Conservation (phyloP, 2,329 filamentous ascomycete genomes). For the Diaporthe sp. region DNA sequence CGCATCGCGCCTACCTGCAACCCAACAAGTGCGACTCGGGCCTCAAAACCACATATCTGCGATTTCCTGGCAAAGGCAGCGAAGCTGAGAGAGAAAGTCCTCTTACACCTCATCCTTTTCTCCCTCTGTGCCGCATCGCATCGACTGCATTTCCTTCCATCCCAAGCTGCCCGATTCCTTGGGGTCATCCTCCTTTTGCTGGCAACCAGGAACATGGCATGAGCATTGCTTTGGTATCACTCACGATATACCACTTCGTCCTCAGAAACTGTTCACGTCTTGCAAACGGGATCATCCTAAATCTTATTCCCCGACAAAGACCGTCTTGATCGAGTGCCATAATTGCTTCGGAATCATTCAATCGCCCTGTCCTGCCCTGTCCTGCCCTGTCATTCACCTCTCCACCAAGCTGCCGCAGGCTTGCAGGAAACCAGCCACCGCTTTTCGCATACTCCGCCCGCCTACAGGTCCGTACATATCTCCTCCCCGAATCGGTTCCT, state of each 20-base stretch:
- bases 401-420: constrained; percentile 27
- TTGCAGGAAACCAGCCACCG: constrained; percentile 38
- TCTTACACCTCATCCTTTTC: constrained; percentile 27
- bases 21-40: constrained; percentile 28
- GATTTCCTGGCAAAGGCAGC: constrained; percentile 10
- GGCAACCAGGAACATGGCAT: constrained; percentile 21
- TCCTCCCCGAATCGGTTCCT: constrained; percentile 32
- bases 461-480: constrained; percentile 31
- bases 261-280: background rate
- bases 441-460: constrained; percentile 34
- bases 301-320: constrained; percentile 32
- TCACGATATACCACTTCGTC: constrained; percentile 33
- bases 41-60: constrained; percentile 28
- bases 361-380: constrained; percentile 6
- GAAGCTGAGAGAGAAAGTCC: background rate
- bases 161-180: background rate
- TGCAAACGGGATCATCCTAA: constrained; percentile 28
- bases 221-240: constrained; percentile 30
- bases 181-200: constrained; percentile 10
- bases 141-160: background rate
- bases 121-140: background rate
- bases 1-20: constrained; percentile 18
- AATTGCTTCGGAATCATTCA: constrained; percentile 8
- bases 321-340: background rate
- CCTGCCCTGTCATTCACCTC: constrained; percentile 12